Percentiles rank a stretch among this genome's conserved stretches.
phyloP scores from a whole-genome alignment of 106 monocot species.

The Acorus gramineus region DNA sequence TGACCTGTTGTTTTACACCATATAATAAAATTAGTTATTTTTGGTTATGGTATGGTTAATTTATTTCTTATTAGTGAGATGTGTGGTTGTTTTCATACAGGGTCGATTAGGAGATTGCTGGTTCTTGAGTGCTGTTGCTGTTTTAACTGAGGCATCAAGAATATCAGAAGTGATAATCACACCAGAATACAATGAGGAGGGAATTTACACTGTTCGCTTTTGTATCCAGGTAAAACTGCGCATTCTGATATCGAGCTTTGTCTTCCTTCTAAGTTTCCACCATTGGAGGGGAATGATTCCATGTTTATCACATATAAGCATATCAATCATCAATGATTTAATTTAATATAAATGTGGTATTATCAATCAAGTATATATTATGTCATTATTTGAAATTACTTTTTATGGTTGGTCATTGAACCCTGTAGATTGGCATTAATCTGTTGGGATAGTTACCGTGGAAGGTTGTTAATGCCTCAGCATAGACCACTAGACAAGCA shows the following conservation, averaged over 20 bases:
- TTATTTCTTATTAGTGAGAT: background rate
- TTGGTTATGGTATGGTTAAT: background rate
- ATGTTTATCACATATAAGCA: no score
- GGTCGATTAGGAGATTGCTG: constrained; percentile 96
- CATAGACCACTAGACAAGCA: no score
- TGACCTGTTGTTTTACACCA: background rate
- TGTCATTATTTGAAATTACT: no score
- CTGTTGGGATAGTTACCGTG: no score
- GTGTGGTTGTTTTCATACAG: constrained; percentile 25
- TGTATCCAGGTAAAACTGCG: constrained; percentile 71
- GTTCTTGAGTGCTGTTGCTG: constrained; percentile 99
- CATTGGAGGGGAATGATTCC: no score
- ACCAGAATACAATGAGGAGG: constrained; percentile 84
- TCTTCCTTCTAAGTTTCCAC: background rate
- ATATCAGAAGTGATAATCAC: constrained; percentile 99
- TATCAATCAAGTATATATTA: no score
- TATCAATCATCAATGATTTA: no score
- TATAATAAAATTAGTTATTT: background rate
- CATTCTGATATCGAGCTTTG: background rate
- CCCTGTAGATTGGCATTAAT: no score
- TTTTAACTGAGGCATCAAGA: constrained; percentile 79
- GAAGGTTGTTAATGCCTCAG: no score
- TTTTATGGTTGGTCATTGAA: no score
- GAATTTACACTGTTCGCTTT: constrained; percentile 95
- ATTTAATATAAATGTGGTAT: no score